Conservation (phyloP, 768 basidiomycete species). For the Panaeolus cyanescens region DNA sequence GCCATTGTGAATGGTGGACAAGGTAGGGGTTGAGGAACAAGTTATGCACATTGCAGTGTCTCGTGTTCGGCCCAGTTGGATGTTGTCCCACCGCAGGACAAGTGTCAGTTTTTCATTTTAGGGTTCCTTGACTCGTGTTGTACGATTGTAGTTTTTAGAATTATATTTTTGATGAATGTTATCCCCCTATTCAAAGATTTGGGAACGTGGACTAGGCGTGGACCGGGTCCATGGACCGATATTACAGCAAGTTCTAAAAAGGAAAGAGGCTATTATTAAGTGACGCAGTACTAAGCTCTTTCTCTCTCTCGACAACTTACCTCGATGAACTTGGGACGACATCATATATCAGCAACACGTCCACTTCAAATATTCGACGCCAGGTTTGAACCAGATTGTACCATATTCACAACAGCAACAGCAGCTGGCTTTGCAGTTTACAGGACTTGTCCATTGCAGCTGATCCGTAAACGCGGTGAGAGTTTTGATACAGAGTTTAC, state of each 20-base stretch:
- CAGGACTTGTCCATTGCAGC: constrained; percentile 69
- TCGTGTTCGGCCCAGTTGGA: neutral
- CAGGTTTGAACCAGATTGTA: constrained; percentile 77
- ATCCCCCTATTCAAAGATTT: neutral
- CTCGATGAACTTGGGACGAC: constrained; percentile 85
- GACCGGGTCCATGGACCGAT: neutral
- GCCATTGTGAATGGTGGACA: constrained; percentile 19
- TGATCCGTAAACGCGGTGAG: constrained; percentile 81
- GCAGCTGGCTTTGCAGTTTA: constrained; percentile 86
- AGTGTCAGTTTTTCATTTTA: constrained; percentile 1
- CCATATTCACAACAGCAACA: constrained; percentile 80
- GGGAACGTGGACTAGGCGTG: neutral
- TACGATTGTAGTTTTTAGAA: neutral
- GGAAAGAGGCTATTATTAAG: neutral
- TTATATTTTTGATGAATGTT: constrained; percentile 3
- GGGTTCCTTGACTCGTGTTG: constrained; percentile 2
- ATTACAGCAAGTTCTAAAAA: neutral
- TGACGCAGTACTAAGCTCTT: neutral
- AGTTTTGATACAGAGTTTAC: constrained; percentile 7
- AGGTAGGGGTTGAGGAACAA: constrained; percentile 9
- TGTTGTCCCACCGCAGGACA: constrained; percentile 1
- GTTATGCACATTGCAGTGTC: constrained; percentile 2
- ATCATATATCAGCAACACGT: constrained; percentile 75
- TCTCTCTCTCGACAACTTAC: constrained; percentile 13
- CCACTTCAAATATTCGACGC: constrained; percentile 79